These are phyloP conservation scores for Esteya vermicola DNA, from an alignment of 2,329 filamentous ascomycete species.

Conservation along the genomic window DNA sequence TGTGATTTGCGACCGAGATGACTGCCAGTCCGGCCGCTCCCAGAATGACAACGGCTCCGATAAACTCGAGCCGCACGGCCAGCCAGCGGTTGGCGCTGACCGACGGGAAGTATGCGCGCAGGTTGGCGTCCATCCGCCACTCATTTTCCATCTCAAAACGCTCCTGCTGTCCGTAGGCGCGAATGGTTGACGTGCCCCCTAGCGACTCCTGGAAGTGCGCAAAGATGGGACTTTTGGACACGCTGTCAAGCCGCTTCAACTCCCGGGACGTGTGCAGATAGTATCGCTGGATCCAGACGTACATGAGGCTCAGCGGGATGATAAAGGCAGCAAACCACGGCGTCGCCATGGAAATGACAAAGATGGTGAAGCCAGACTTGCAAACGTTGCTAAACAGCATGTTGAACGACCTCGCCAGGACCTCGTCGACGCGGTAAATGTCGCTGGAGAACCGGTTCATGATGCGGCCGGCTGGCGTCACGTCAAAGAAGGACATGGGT, in stretches of 20 bases:
- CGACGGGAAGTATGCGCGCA: constrained; percentile 88
- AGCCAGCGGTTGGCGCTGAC: constrained; percentile 93
- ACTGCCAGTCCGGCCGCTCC: constrained; percentile 72
- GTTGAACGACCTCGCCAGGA: constrained; percentile 92
- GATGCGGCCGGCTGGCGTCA: constrained; percentile 89
- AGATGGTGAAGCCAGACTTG: constrained; percentile 67
- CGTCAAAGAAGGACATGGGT: constrained; percentile 98
- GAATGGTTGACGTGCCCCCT: constrained; percentile 85
- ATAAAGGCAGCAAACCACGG: constrained; percentile 72
- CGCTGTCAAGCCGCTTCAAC: constrained; percentile 87
- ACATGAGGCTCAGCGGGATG: constrained; percentile 64
- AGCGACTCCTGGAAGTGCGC: constrained; percentile 97
- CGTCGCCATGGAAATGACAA: constrained; percentile 68
- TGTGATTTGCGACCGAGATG: constrained; percentile 59
- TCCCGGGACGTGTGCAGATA: constrained; percentile 93
- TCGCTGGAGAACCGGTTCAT: constrained; percentile 88
- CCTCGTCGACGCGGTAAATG: constrained; percentile 75
- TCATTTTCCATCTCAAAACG: constrained; percentile 90
- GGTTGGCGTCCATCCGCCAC: constrained; percentile 90
- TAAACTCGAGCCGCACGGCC: constrained; percentile 85
- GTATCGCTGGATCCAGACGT: constrained; percentile 91
- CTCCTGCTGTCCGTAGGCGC: constrained; percentile 79
- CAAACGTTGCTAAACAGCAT: constrained; percentile 77
- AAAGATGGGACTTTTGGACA: constrained; percentile 90
- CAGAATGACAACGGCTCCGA: constrained; percentile 88